phyloP scores from a whole-genome alignment of 2,329 filamentous ascomycete genomes.

The Arthrobotrys conoides region DNA sequence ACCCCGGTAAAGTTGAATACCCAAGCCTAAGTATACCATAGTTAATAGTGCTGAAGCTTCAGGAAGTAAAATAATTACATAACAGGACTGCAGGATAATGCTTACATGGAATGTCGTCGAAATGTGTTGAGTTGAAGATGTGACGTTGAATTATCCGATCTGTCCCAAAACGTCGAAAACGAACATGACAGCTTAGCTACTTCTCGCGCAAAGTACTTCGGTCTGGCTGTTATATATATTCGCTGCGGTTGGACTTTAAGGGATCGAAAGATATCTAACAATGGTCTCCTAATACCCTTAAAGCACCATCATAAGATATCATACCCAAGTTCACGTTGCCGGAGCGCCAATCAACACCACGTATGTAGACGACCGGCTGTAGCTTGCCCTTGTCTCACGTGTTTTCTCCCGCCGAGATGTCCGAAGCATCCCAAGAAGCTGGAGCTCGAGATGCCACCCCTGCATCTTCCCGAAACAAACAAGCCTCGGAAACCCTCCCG shows the following conservation, averaged over 20 bases:
- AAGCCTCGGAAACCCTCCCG: conserved; percentile 11
- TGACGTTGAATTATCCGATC: conserved; percentile 8
- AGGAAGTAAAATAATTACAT: no score
- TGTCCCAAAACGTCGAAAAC: conserved; percentile 22
- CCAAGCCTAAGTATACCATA: no score
- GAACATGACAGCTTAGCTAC: conserved; percentile 27
- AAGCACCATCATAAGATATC: not conserved
- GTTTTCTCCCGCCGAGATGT: conserved; percentile 26
- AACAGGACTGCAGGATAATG: no score
- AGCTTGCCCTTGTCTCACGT: conserved; percentile 7
- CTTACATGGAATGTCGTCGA: no score
- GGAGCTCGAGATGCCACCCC: not conserved
- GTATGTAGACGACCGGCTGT: not conserved
- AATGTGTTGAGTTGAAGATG: conserved; percentile 14
- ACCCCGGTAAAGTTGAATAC: no score
- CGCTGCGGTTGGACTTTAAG: not conserved
- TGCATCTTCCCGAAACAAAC: conserved; percentile 28
- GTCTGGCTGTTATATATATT: not conserved
- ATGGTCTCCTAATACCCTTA: not conserved
- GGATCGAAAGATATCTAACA: not conserved
- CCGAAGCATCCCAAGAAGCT: conserved; percentile 20
- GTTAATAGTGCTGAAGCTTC: no score
- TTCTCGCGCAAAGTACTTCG: not conserved
- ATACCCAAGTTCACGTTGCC: not conserved
- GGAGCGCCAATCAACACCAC: not conserved